phyloP scores from a whole-genome alignment of 2,329 filamentous ascomycete species.

The Capronia americana region DNA sequence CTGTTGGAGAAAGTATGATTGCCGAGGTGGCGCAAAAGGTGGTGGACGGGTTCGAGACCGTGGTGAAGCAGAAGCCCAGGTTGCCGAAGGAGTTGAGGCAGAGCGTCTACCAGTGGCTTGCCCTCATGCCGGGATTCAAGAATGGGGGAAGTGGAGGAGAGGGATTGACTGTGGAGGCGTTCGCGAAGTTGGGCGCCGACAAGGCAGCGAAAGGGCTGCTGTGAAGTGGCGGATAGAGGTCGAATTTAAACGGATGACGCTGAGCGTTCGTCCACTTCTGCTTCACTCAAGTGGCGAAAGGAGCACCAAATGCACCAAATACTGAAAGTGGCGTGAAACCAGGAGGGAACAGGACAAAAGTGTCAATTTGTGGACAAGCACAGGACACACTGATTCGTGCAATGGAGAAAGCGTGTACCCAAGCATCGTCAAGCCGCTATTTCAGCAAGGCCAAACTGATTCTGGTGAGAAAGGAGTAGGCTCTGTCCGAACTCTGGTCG shows the following conservation, averaged over 20 bases:
- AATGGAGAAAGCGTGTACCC: too few species aligned
- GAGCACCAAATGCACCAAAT: not conserved
- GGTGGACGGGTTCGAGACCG: conserved; percentile 37
- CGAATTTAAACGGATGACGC: not conserved
- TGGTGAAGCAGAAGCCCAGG: conserved; percentile 32
- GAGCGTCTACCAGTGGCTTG: conserved; percentile 39
- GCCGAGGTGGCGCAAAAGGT: conserved; percentile 34
- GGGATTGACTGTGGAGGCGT: conserved; percentile 22
- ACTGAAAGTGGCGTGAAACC: not conserved
- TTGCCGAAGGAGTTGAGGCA: conserved; percentile 37
- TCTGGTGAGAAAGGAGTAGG: not conserved
- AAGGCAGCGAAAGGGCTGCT: conserved; percentile 36
- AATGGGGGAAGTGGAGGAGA: conserved; percentile 21
- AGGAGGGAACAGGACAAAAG: not conserved
- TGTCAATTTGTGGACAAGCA: not conserved
- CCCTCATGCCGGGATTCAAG: conserved; percentile 40
- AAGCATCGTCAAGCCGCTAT: not conserved
- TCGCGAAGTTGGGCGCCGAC: conserved; percentile 33
- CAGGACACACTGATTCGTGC: not conserved
- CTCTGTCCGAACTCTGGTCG: not conserved
- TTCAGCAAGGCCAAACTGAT: not conserved
- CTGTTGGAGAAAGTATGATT: conserved; percentile 31
- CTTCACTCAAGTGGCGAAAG: not conserved
- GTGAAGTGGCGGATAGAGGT: conserved; percentile 17
- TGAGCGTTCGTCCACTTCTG: not conserved